These are phyloP conservation scores for Sporothrix dimorphospora DNA, from an alignment of 2,329 filamentous ascomycete species.

Conservation along the genomic window DNA sequence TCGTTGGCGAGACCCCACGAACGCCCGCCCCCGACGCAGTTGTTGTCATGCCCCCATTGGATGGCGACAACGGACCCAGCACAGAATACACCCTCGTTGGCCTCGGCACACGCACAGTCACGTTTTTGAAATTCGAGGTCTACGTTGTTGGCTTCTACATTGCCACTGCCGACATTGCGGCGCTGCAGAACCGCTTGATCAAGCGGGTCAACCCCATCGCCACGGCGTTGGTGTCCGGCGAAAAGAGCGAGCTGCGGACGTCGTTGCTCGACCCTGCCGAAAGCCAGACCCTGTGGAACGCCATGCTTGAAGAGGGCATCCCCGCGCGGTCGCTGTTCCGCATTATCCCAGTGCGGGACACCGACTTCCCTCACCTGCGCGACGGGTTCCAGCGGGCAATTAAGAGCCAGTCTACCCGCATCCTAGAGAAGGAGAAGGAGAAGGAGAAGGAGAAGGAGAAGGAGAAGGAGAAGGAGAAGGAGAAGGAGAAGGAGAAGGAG, in stretches of 20 bases:
- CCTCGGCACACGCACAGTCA: conserved; percentile 84
- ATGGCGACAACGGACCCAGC: conserved; percentile 26
- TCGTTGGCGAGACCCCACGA: conserved; percentile 20
- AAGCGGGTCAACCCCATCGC: conserved; percentile 75
- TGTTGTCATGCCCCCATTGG: background rate
- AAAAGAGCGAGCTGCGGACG: conserved; percentile 73
- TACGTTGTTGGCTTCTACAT: conserved; percentile 95
- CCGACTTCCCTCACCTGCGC: conserved; percentile 88
- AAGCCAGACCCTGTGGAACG: conserved; percentile 75
- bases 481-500: too few relatives aligned
- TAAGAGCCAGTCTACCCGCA: conserved; percentile 65
- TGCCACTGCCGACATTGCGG: conserved; percentile 77
- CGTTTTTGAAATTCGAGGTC: conserved; percentile 86
- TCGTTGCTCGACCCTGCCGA: conserved; percentile 69
- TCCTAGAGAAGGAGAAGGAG: conserved; percentile 24
- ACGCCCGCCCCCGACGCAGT: background rate
- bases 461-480: too few relatives aligned
- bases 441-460: conserved; percentile 48
- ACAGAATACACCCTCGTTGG: conserved; percentile 87
- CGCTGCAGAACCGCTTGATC: conserved; percentile 77
- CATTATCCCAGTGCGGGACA: conserved; percentile 88
- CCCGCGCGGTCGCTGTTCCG: conserved; percentile 76
- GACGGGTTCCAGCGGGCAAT: conserved; percentile 91
- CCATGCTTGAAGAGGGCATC: conserved; percentile 65
- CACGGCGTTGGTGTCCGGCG: conserved; percentile 78